Conservation (phyloP, 495 filamentous ascomycete genomes). For the Aspergillus panamensis region DNA sequence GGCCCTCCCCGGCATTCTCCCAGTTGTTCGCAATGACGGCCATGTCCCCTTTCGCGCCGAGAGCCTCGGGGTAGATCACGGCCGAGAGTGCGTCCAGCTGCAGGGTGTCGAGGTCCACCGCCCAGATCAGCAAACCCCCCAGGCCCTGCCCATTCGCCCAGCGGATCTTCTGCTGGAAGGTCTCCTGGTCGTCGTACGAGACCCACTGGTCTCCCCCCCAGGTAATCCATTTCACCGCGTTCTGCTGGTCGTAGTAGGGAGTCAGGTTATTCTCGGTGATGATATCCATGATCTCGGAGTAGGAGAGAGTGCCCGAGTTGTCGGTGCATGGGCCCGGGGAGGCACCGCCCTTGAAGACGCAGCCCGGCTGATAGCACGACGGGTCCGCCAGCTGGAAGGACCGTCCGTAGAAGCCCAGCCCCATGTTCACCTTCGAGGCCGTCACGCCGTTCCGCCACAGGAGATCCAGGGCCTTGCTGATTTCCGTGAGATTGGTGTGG, state of each 20-base stretch:
- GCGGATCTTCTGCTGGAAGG: conserved; percentile 34
- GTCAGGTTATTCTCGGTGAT: conserved; percentile 1
- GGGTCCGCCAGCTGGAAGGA: conserved; percentile 26
- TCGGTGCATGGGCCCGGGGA: conserved; percentile 31
- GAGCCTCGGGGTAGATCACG: neutral
- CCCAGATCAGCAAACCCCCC: conserved; percentile 39
- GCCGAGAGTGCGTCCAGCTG: neutral
- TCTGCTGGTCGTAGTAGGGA: conserved; percentile 12
- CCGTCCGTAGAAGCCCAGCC: conserved; percentile 55
- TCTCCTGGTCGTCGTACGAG: conserved; percentile 37
- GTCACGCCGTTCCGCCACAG: conserved; percentile 50
- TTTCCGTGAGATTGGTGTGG: conserved; percentile 59
- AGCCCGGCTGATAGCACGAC: conserved; percentile 29
- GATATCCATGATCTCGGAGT: conserved; percentile 9
- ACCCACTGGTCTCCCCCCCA: conserved; percentile 40
- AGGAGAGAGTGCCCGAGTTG: conserved; percentile 27
- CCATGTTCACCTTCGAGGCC: conserved; percentile 40
- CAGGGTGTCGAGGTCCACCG: conserved; percentile 25
- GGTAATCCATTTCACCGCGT: conserved; percentile 34
- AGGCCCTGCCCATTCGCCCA: conserved; percentile 35
- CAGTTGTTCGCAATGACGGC: conserved; percentile 1
- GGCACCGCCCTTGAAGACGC: conserved; percentile 24
- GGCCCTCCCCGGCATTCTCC: neutral
- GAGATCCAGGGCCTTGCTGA: conserved; percentile 44
- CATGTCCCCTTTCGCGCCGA: neutral